phyloP scores from a whole-genome alignment of 139 green algal species.

The Zygnema cylindricum region DNA sequence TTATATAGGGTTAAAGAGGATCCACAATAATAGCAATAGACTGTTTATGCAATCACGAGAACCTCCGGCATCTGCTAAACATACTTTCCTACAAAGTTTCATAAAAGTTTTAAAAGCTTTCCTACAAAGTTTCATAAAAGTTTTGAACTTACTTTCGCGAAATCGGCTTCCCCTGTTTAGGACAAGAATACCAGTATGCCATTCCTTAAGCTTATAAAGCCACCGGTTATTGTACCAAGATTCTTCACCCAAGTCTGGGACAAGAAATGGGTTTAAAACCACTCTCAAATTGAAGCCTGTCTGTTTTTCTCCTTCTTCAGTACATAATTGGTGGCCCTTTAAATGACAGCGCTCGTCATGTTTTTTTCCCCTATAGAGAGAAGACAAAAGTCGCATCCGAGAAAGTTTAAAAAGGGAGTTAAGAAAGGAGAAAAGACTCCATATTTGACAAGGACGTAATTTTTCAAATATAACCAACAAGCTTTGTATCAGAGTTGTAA shows the following conservation, averaged over 20 bases:
- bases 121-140: no score
- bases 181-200: slow-evolving; percentile 23
- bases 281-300: slow-evolving; percentile 30
- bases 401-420: background rate
- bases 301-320: background rate
- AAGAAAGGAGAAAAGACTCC: background rate
- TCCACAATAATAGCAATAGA: no score
- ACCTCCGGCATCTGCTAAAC: no score
- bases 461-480: background rate
- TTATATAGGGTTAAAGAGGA: no score
- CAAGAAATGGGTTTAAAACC: slow-evolving; percentile 29
- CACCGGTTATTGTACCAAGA: slow-evolving; percentile 35
- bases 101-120: no score
- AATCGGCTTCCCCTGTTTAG: slow-evolving; percentile 18
- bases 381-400: background rate
- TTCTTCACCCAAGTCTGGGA: slow-evolving; percentile 9
- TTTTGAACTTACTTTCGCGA: slow-evolving; percentile 5
- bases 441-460: background rate
- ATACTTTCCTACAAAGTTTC: no score
- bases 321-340: background rate
- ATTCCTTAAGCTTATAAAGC: slow-evolving; percentile 17
- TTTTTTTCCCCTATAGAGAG: background rate
- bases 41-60: no score
- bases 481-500: background rate
- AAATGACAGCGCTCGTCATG: background rate